Base-by-base conservation (phyloP, 225 moss, liverwort and hornwort species). In the Asterella californica region DNA sequence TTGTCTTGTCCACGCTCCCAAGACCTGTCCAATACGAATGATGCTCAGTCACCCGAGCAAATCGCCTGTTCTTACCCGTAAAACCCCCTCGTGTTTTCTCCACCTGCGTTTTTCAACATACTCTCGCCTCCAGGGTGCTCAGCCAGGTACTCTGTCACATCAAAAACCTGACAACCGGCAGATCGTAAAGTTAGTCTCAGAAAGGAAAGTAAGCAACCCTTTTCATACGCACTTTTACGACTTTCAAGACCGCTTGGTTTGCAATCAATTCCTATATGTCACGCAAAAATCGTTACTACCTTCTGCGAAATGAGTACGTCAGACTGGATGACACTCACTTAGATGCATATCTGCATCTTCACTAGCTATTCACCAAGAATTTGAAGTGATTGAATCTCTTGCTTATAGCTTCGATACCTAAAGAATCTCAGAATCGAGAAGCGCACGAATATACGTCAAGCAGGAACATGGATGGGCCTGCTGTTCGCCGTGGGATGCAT, bases 101-200 rank as follows among this genome's bases (percentile, higher is more conserved):
- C 83, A 70, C 87, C 87, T 62, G 87, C 87, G 62, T 88, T 88
- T 47, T 67, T 82, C 68, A 87, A 73, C 76, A 87, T 87, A 24
- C 79, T 84, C 12, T 72, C 72, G 27, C 87, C 85, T 81, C 87
- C 87, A n/a, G 87, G 87, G 65, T 88, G 87, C 64, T 88, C 87
- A 24, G 76, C 49, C 14, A 85, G 74, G 47, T 81, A 88, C 7
- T 66, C 25, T 14, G 87, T 83, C 38, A 88, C 85, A 68, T 88
- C 87, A 81, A 85, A 88, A 30, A 88, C 83, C 87, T 88, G 83
- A 54, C 25, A 69, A 57, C 10, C 65, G 76, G 5, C 34, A 36
- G 17, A 49, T 42, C 3, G 42, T 42, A 42, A 42, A 42, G 7
- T 42, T 42, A 42, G 42, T 42, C 42, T 42, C 42, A 42, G 7